Percentiles rank a stretch among this genome's conserved stretches.
These are phyloP conservation scores for Flaveria ramosissima DNA, from an alignment of 129 eudicot genomes.

Conservation along the genomic window DNA sequence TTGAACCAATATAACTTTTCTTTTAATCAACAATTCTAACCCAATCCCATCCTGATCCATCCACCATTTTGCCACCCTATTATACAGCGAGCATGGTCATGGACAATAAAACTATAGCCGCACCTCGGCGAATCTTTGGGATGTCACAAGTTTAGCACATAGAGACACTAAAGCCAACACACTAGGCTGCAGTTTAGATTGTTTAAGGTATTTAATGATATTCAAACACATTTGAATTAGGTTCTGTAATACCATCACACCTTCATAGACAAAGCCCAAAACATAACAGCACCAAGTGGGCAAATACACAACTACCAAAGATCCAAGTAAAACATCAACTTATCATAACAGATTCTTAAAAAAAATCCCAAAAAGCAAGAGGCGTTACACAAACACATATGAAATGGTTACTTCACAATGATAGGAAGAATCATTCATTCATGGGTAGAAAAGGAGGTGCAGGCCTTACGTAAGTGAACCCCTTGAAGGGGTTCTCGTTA, in stretches of 20 bases:
- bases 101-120: no score
- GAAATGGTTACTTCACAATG: neutral
- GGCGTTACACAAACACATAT: neutral
- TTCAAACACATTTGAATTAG: neutral
- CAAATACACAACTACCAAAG: neutral
- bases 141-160: no score
- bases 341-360: neutral
- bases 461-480: slow-evolving; percentile 59
- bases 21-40: no score
- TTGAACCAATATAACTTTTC: no score
- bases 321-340: neutral
- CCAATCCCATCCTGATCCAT: no score
- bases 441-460: slow-evolving; percentile 35
- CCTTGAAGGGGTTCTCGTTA: slow-evolving; percentile 52
- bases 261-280: neutral
- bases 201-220: no score
- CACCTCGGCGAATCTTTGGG: no score
- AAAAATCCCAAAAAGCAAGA: neutral
- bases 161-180: no score
- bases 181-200: no score
- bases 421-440: slow-evolving; percentile 23
- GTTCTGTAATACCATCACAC: slow-evolving; percentile 3
- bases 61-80: no score
- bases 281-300: neutral
- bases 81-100: no score